Base-by-base conservation (phyloP, 805 yeast genomes). In the Cyberlindnera bimundalis region DNA sequence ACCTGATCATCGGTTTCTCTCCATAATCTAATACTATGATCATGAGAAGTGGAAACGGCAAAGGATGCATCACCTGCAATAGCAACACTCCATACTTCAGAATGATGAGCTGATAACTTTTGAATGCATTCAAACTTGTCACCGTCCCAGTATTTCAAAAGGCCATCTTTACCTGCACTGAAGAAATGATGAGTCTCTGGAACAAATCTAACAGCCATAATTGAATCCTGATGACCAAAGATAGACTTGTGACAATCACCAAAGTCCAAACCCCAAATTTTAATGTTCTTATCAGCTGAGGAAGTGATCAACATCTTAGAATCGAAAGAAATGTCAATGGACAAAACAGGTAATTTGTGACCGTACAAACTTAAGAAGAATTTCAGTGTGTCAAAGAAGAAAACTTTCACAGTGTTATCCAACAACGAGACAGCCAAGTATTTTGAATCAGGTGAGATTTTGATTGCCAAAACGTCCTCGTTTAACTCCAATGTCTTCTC, bases 201-300 rank as follows among this genome's bases (percentile, higher is more conserved):
- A 37, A 89, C 72, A 56, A 93, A 93, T 46, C 70, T 75, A 23
- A 91, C 96, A 48, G 75, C 73, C 96, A 91, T 87, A 44, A 93
- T 86, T 3, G 96, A 83, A 61, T 93, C 99, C 57, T 89, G 96
- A 61, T 93, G 99, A 1, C 95, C 99, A 62, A 93, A 93, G 20
- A 93, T 78, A 2, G 98, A 91, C 60, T 84, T 84, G 64, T 93
- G 99, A 70, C 99, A 93, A 64, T 93, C 99, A 65, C 99, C 99
- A 64, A 93, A 93, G 62, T 93, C 99, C 43, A 93, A 68, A 37
- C 99, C 99, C 99, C 99, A 93, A 43, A 93, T 84, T 65, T 95
- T 89, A 59, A 93, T 86, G 63, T 93, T 93, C 64, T 93, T 93
- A 65, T 93, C 99, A 0, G 99, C 99, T 1, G 97, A 88, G 4